Conservation (phyloP, 2,329 filamentous ascomycete genomes). For the Zarea fungicola region DNA sequence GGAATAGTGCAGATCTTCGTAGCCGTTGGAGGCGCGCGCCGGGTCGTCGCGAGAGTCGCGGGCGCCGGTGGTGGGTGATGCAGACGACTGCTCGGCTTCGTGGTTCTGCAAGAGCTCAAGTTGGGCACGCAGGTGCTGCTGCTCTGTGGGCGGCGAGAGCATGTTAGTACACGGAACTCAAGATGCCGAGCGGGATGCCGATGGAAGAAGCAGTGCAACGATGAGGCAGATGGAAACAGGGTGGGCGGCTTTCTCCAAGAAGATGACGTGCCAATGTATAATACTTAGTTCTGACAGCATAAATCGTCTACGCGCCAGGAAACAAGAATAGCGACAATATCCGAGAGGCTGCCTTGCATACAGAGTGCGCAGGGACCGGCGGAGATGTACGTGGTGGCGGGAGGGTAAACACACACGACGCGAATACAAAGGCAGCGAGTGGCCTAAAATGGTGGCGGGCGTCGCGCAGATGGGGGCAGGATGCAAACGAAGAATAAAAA, state of each 20-base stretch:
- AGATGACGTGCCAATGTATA: no score
- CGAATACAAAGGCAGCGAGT: not conserved
- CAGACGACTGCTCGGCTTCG: constrained; percentile 27
- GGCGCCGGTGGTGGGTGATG: constrained; percentile 3
- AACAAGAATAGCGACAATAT: not conserved
- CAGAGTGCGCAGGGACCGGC: not conserved
- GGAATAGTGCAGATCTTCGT: constrained; percentile 34
- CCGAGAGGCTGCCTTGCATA: not conserved
- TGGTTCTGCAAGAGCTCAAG: constrained; percentile 39
- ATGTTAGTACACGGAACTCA: constrained; percentile 12
- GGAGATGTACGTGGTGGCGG: no score
- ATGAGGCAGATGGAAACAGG: not conserved
- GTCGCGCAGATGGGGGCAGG: constrained; percentile 9
- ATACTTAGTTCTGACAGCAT: not conserved
- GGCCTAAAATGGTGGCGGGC: not conserved
- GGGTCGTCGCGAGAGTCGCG: constrained; percentile 9
- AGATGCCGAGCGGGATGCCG: not conserved
- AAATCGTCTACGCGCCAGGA: not conserved
- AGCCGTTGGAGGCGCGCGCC: constrained; percentile 39
- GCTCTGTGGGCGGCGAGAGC: constrained; percentile 27
- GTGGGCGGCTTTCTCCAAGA: not conserved
- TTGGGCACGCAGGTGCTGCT: constrained; percentile 39
- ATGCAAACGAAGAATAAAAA: constrained; percentile 3
- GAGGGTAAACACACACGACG: not conserved
- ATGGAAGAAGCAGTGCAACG: not conserved